Conservation (phyloP, 805 yeast genomes). For the Starmerella apis region DNA sequence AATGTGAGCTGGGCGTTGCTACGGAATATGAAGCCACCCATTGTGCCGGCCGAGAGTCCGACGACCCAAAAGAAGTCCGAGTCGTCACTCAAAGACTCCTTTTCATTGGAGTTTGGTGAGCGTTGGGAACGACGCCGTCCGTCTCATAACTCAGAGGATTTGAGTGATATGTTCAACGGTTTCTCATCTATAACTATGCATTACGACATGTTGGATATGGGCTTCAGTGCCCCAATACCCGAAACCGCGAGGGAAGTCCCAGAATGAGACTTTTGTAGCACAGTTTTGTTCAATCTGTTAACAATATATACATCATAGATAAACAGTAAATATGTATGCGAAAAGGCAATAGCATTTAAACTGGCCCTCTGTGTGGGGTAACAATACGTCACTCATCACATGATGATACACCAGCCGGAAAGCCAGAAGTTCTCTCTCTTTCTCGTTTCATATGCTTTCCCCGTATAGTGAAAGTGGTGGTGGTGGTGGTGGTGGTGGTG, state of each 20-base stretch:
- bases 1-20: constrained; percentile 90
- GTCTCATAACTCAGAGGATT: constrained; percentile 21
- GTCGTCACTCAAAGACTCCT: constrained; percentile 19
- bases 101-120: constrained; percentile 26
- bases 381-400: too few species aligned
- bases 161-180: constrained; percentile 24
- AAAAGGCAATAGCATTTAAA: too few species aligned
- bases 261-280: not conserved
- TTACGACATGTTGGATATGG: constrained; percentile 21
- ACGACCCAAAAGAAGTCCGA: constrained; percentile 2
- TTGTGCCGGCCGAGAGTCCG: constrained; percentile 64
- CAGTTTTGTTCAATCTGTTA: not conserved
- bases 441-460: too few species aligned
- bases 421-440: too few species aligned
- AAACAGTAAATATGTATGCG: not conserved
- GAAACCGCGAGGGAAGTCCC: constrained; percentile 10
- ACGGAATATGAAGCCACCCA: constrained; percentile 88
- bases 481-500: too few species aligned
- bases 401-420: too few species aligned
- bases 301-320: not conserved
- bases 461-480: too few species aligned
- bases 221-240: constrained; percentile 5
- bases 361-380: too few species aligned
- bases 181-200: constrained; percentile 27
- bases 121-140: constrained; percentile 24